Percentiles rank a stretch among this genome's conserved stretches.
Evolutionary conservation across 495 filamentous ascomycete species (phyloP).

Genomic region (Thermochaetoides thermophila): DNA sequence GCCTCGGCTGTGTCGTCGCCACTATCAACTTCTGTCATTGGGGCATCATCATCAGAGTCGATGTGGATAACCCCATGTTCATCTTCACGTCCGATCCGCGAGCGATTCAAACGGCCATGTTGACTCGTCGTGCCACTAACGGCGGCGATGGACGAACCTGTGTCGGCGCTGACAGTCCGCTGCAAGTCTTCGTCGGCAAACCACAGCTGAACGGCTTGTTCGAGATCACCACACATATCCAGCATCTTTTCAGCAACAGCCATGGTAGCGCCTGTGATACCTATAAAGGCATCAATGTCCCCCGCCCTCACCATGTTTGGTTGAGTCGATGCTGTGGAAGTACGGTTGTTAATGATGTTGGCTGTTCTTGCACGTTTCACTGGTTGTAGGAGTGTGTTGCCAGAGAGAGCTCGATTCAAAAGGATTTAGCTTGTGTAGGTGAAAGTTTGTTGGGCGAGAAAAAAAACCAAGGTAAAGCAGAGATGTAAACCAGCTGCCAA

Average conservation of each 20-base stretch:
- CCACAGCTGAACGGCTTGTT: conserved; percentile 78
- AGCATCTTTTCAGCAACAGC: conserved; percentile 65
- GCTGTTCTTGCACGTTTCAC: no score
- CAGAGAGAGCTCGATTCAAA: no score
- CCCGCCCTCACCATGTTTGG: conserved; percentile 55
- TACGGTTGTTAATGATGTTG: no score
- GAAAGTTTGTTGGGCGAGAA: no score
- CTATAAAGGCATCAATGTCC: conserved; percentile 42
- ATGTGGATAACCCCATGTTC: conserved; percentile 50
- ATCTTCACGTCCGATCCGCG: conserved; percentile 31
- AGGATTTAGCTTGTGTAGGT: no score
- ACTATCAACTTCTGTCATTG: conserved; percentile 43
- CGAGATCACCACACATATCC: conserved; percentile 63
- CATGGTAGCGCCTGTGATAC: conserved; percentile 48
- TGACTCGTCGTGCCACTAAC: conserved; percentile 12
- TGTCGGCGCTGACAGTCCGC: conserved; percentile 29
- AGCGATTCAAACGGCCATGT: no score
- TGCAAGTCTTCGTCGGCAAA: conserved; percentile 64
- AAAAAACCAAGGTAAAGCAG: no score
- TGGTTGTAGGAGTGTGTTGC: no score
- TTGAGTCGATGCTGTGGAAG: no score
- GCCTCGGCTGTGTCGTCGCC: conserved; percentile 18
- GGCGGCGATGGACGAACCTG: conserved; percentile 19
- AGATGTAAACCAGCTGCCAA: no score
- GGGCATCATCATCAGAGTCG: conserved; percentile 49